Evolutionary conservation across 140 eudicot species (phyloP).

Genomic region (Artemisia princeps): DNA sequence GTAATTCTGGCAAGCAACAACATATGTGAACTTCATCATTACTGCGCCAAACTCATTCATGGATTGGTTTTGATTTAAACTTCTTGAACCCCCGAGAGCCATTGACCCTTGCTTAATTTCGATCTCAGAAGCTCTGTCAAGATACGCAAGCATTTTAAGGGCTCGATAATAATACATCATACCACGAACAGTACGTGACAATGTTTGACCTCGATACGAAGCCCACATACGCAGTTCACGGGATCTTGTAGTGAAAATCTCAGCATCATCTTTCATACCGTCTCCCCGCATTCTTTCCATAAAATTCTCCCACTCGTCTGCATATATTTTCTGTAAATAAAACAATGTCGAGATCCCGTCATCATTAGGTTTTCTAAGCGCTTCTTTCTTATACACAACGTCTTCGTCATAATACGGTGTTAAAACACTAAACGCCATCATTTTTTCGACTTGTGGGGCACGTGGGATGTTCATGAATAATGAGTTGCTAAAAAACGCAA

Average conservation of each 20-base stretch:
- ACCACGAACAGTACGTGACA: constrained; percentile 87
- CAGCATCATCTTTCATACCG: constrained; percentile 61
- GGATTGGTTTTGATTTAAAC: constrained; percentile 43
- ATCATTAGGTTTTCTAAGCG: constrained; percentile 63
- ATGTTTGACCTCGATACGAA: constrained; percentile 84
- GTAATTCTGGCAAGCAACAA: constrained; percentile 84
- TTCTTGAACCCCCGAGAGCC: constrained; percentile 41
- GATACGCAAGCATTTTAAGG: constrained; percentile 73
- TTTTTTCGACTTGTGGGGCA: constrained; percentile 88
- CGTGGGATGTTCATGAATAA: constrained; percentile 93
- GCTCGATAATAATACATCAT: constrained; percentile 95
- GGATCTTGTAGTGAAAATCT: constrained; percentile 47
- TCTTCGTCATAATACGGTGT: constrained; percentile 95
- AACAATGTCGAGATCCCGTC: constrained; percentile 82
- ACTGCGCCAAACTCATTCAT: constrained; percentile 61
- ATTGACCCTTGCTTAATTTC: constrained; percentile 61
- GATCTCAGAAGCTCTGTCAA: constrained; percentile 76
- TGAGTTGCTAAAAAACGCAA: constrained; percentile 82
- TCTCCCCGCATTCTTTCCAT: constrained; percentile 77
- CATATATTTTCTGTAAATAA: constrained; percentile 77
- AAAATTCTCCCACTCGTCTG: constrained; percentile 82
- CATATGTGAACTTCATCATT: constrained; percentile 72
- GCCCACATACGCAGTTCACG: constrained; percentile 87
- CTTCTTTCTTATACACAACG: constrained; percentile 58
- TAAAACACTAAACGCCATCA: constrained; percentile 86